Conservation (phyloP, 768 basidiomycete species). For the Termitomyces sp. region DNA sequence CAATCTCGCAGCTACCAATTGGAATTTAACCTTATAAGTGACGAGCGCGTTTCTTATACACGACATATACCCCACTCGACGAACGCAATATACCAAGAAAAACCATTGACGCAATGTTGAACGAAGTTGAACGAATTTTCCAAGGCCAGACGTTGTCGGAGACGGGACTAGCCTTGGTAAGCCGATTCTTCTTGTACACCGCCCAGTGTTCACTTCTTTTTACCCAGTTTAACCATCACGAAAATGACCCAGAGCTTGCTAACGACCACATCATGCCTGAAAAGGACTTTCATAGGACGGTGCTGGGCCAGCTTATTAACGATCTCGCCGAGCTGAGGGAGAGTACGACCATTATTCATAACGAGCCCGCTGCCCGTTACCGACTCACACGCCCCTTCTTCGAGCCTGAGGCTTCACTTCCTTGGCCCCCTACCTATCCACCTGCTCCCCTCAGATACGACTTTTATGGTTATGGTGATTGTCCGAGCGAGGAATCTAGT, state of each 20-base stretch:
- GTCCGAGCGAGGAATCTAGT: not conserved
- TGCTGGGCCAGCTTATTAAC: not conserved
- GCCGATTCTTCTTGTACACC: not conserved
- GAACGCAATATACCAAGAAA: not conserved
- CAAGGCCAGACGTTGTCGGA: not conserved
- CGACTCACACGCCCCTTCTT: not conserved
- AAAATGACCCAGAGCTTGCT: not conserved
- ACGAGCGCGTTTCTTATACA: not conserved
- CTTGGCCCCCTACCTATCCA: not conserved
- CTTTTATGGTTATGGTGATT: not conserved
- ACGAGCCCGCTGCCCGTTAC: not conserved
- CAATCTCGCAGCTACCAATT: not conserved
- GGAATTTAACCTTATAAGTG: not conserved
- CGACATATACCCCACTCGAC: not conserved
- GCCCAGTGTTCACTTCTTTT: not conserved
- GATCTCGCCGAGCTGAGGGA: slow-evolving; percentile 4
- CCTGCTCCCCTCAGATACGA: not conserved
- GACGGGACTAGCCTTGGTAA: not conserved
- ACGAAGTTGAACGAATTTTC: not conserved
- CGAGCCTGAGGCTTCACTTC: not conserved
- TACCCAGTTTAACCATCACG: not conserved
- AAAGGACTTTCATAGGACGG: too few species aligned
- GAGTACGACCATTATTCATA: not conserved
- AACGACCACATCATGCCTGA: too few species aligned
- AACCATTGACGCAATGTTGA: not conserved